Percentiles rank a stretch among this genome's conserved stretches.
phyloP scores from a whole-genome alignment of 129 eudicot species.

The Tanacetum coccineum region DNA sequence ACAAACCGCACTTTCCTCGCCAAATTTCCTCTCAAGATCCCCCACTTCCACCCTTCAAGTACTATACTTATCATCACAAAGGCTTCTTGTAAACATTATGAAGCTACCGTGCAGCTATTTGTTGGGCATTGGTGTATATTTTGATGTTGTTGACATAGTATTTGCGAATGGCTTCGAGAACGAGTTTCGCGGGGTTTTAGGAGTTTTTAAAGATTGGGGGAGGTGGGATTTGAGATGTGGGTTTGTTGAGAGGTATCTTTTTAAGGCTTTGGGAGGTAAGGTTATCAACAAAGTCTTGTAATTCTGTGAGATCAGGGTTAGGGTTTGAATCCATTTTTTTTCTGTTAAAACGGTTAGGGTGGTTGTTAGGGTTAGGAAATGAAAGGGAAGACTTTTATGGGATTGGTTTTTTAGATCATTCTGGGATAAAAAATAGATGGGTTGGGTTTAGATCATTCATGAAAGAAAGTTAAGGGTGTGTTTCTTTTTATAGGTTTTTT shows the following conservation, averaged over 20 bases:
- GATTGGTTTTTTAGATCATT: too few relatives aligned
- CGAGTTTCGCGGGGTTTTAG: neutral
- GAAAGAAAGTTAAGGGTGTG: too few relatives aligned
- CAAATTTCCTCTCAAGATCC: neutral
- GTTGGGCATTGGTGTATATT: neutral
- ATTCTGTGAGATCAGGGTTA: too few relatives aligned
- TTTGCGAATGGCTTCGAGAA: neutral
- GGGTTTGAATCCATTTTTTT: too few relatives aligned
- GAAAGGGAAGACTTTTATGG: too few relatives aligned
- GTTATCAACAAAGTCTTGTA: neutral
- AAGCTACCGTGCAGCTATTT: neutral
- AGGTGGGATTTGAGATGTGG: neutral
- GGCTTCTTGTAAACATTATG: neutral
- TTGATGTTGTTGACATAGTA: neutral
- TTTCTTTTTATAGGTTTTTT: too few relatives aligned
- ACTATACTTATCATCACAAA: neutral
- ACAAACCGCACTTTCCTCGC: neutral
- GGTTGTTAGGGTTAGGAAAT: too few relatives aligned
- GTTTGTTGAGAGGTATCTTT: neutral
- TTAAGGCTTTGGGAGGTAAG: neutral
- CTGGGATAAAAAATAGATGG: too few relatives aligned
- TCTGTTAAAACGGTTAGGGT: too few relatives aligned
- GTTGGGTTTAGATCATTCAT: too few relatives aligned
- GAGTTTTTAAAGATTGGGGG: neutral
- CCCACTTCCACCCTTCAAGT: neutral